These are phyloP conservation scores for Seiridium cupressi DNA, from an alignment of 2,329 filamentous ascomycete genomes.

Conservation along the genomic window DNA sequence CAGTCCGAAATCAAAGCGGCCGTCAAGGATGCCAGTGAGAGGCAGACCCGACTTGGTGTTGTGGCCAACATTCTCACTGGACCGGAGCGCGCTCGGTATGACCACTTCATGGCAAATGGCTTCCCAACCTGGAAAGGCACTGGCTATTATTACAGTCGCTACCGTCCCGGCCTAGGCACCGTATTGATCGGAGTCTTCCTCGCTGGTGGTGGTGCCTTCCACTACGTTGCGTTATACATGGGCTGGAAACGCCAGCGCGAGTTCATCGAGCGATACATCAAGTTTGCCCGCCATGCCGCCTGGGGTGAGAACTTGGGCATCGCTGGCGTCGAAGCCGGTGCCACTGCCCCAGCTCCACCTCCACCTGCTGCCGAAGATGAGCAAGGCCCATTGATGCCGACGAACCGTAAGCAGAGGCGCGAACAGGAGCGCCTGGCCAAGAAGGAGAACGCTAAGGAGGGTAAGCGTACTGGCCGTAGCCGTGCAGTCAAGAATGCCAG, in stretches of 20 bases:
- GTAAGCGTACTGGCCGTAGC: conserved; percentile 37
- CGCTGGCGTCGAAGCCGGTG: conserved; percentile 56
- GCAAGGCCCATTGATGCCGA: conserved; percentile 49
- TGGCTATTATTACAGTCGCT: conserved; percentile 96
- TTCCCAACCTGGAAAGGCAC: conserved; percentile 97
- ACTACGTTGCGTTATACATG: conserved; percentile 84
- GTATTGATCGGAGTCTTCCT: conserved; percentile 81
- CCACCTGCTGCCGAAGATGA: conserved; percentile 48
- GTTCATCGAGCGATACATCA: conserved; percentile 89
- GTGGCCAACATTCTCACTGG: conserved; percentile 85
- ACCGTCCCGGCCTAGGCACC: conserved; percentile 84
- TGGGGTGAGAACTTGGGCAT: conserved; percentile 83
- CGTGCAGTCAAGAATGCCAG: conserved; percentile 34
- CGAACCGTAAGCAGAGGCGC: conserved; percentile 85
- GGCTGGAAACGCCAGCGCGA: conserved; percentile 87
- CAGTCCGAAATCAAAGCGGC: conserved; percentile 74
- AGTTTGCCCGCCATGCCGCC: conserved; percentile 80
- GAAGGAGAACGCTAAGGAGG: conserved; percentile 63
- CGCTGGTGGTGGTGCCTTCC: conserved; percentile 77
- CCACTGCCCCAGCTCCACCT: conserved; percentile 39
- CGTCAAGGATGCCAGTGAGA: conserved; percentile 76
- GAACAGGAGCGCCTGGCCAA: conserved; percentile 83
- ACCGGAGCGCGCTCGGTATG: conserved; percentile 79
- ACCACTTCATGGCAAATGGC: conserved; percentile 88
- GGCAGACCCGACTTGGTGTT: conserved; percentile 80